Base-by-base conservation (phyloP, 202 grass and related monocot genomes). In the Dendrocalamus latiflorus region DNA sequence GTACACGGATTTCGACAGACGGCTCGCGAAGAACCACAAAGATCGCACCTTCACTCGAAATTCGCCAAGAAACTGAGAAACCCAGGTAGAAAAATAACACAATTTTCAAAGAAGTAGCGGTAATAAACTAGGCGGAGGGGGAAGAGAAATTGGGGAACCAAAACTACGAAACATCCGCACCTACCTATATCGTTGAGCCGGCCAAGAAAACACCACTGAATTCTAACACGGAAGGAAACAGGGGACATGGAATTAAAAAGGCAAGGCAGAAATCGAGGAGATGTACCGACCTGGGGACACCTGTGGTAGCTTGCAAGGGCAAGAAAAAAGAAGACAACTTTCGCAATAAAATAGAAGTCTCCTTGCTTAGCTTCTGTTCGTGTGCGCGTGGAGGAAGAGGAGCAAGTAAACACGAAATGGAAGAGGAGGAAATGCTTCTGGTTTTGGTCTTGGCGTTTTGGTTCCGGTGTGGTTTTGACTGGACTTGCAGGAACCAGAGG, bases 391-490 rank as follows among this genome's bases (percentile, higher is more conserved):
- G 18, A n/a, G 12, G 41, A 18, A 26, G 65, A 58, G 68, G 68
- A 30, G 60, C 49, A 49, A n/a, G 72, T 41, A 33, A 39, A 68
- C 81, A 88, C 81, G 75, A 56, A 88, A 72, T 72, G 71, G 14
- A 81, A 6, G 10, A 22, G 33, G 43, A 74, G 45, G 60, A 78
- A 86, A 78, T 72, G 68, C 49, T 67, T 71, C 25, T 68, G 66
- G 55, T 54, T 62, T 38, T n/a, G n/a, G n/a, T n/a, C n/a, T n/a
- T n/a, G n/a, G n/a, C n/a, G n/a, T n/a, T n/a, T n/a, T 11, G 49
- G 41, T 24, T 77, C 14, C 33, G 79, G 68, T 58, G 72, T 16
- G 75, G 68, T 73, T n/a, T 36, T 59, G 41, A 85, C 17, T 43
- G 39, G 41, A 33, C 12, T 69, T n/a, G n/a, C n/a, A n/a, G n/a